A percentile compares a stretch with the other conserved stretches of the same genome.
Conservation (phyloP, 352 stramenopile genomes). For the Globisporangium ultimum region DNA sequence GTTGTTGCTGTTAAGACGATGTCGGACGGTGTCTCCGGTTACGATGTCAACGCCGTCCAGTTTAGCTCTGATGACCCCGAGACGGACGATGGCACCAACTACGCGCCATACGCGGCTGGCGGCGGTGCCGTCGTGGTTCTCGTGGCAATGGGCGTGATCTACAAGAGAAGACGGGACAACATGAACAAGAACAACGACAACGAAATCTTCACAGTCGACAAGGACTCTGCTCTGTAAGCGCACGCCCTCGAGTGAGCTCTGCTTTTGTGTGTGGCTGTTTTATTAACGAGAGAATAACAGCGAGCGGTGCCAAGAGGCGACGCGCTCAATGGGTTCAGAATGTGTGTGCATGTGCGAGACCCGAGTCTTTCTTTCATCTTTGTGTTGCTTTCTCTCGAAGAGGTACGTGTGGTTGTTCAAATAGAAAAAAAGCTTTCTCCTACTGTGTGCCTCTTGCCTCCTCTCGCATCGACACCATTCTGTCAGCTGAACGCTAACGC, state of each 20-base stretch:
- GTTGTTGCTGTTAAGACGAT: conserved; percentile 11
- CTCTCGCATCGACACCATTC: neutral
- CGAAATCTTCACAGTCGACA: conserved; percentile 77
- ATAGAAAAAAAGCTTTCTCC: conserved; percentile 27
- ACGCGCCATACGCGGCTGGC: conserved; percentile 25
- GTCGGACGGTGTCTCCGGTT: conserved; percentile 20
- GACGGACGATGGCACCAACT: conserved; percentile 7
- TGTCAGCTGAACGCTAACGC: neutral
- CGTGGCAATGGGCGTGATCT: conserved; percentile 40
- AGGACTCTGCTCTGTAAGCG: conserved; percentile 71
- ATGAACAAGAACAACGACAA: conserved; percentile 55
- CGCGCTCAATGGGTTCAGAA: conserved; percentile 5
- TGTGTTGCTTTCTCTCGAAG: conserved; percentile 24
- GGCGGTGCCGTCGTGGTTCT: conserved; percentile 44
- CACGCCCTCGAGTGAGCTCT: conserved; percentile 26
- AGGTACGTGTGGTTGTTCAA: conserved; percentile 29
- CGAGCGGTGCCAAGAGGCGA: conserved; percentile 21
- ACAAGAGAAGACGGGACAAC: conserved; percentile 59
- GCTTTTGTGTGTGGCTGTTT: conserved; percentile 2
- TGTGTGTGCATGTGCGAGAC: conserved; percentile 4
- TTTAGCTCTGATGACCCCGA: conserved; percentile 29
- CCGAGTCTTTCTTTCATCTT: conserved; percentile 11
- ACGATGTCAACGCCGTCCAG: conserved; percentile 28
- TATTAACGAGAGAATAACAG: conserved; percentile 23
- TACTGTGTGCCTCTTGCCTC: conserved; percentile 14